Conservation (phyloP, 2,329 filamentous ascomycete genomes). For the Neobulgaria alba region DNA sequence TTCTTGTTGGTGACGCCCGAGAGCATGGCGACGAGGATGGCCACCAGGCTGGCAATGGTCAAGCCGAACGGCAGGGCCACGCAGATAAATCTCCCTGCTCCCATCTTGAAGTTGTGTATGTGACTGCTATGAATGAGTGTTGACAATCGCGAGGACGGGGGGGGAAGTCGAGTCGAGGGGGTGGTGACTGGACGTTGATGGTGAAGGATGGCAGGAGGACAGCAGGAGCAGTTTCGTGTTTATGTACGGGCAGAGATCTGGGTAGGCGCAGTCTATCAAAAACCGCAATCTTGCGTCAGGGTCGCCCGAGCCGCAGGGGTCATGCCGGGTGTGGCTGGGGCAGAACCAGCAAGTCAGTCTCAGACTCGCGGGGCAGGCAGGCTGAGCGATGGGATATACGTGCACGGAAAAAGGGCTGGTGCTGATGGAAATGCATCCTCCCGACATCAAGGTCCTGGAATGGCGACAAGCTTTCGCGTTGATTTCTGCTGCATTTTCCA, state of each 20-base stretch:
- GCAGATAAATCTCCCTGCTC: conserved; percentile 71
- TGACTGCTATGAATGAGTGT: background rate
- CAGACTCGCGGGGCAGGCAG: no score
- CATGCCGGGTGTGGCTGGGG: background rate
- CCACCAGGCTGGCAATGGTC: conserved; percentile 68
- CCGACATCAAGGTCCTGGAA: no score
- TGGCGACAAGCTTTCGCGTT: no score
- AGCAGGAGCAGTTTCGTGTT: background rate
- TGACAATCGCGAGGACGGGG: background rate
- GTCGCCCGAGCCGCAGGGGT: background rate
- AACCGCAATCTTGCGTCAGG: background rate
- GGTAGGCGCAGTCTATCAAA: background rate
- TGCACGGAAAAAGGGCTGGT: no score
- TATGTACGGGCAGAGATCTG: background rate
- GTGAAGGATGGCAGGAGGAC: background rate
- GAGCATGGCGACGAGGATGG: conserved; percentile 49
- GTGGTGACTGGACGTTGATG: background rate
- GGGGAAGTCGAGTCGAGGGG: background rate
- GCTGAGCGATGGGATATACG: no score
- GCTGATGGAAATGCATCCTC: no score
- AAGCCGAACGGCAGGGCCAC: conserved; percentile 81
- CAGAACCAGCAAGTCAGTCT: no score
- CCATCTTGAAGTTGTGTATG: conserved; percentile 40
- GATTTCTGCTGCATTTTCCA: no score
- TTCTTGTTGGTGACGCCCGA: conserved; percentile 47